Percentiles rank a stretch among this genome's conserved stretches.
These are phyloP conservation scores for Triticum urartu DNA, from an alignment of 176 grass and related monocot species.

Conservation along the genomic window DNA sequence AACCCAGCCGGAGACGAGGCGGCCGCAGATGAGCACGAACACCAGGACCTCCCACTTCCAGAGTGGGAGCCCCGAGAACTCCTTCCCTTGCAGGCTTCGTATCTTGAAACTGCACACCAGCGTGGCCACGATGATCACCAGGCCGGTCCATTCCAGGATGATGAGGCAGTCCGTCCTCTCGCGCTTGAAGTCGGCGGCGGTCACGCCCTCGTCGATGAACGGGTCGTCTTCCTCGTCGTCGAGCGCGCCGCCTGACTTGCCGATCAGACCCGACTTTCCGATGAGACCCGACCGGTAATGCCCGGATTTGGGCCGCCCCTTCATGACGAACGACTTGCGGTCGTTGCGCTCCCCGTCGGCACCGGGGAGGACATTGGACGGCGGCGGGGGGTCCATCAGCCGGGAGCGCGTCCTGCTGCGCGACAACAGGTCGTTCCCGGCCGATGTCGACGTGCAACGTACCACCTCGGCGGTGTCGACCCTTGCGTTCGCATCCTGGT, in stretches of 20 bases:
- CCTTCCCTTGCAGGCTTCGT: constrained; percentile 32
- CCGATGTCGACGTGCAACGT: constrained; percentile 68
- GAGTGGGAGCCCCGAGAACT: constrained; percentile 66
- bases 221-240: constrained; percentile 88
- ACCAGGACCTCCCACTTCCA: constrained; percentile 95
- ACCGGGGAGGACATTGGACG: not conserved
- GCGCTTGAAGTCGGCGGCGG: constrained; percentile 57
- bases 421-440: constrained; percentile 30
- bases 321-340: constrained; percentile 39
- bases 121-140: constrained; percentile 76
- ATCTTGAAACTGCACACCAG: constrained; percentile 67
- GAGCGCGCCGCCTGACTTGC: constrained; percentile 35
- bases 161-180: constrained; percentile 45
- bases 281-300: constrained; percentile 48
- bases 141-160: constrained; percentile 67
- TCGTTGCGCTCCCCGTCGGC: not conserved
- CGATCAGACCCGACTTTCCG: constrained; percentile 47
- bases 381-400: constrained; percentile 67
- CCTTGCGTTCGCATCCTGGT: not conserved
- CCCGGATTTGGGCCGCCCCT: constrained; percentile 51
- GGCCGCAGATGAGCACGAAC: constrained; percentile 85
- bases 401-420: constrained; percentile 70
- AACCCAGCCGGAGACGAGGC: constrained; percentile 87
- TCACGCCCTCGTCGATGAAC: constrained; percentile 69
- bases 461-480: constrained; percentile 46